A percentile compares a stretch with the other conserved stretches of the same genome.
Evolutionary conservation across 495 filamentous ascomycete species (phyloP).

Genomic region (Aspergillus leporis): DNA sequence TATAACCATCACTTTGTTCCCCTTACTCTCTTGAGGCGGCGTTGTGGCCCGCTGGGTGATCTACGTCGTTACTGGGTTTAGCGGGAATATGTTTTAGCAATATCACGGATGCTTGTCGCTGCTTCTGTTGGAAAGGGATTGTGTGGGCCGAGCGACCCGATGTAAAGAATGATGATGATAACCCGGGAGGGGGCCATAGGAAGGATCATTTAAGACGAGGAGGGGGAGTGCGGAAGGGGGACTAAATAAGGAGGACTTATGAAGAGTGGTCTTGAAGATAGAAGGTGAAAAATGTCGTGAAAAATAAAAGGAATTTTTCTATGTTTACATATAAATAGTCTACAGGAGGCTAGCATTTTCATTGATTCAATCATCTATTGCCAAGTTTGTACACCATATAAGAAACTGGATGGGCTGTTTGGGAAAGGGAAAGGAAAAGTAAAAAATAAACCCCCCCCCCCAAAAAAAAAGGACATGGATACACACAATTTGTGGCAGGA

Average conservation of each 20-base stretch:
- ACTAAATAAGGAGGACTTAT: not conserved
- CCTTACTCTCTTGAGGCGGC: constrained; percentile 19
- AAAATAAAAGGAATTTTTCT: constrained; percentile 2
- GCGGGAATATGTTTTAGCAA: constrained; percentile 14
- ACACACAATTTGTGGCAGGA: constrained; percentile 24
- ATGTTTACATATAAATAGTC: not conserved
- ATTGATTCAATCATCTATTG: not conserved
- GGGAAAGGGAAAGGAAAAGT: not conserved
- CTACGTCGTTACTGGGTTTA: constrained; percentile 22
- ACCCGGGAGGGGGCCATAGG: constrained; percentile 13
- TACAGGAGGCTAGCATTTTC: not conserved
- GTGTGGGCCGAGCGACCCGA: constrained; percentile 28
- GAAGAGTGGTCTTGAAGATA: not conserved
- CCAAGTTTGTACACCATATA: not conserved
- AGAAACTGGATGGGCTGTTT: not conserved
- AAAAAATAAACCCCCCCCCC: no score
- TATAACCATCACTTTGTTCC: constrained; percentile 9
- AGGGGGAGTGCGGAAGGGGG: constrained; percentile 5
- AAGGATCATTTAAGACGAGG: constrained; percentile 12
- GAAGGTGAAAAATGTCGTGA: constrained; percentile 2
- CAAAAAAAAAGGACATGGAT: constrained; percentile 8
- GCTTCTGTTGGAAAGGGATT: constrained; percentile 21
- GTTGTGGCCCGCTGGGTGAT: constrained; percentile 19
- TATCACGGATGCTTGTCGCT: constrained; percentile 12
- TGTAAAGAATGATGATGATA: constrained; percentile 24